Base-by-base conservation (phyloP, 805 yeast genomes). In the Candida schatavii region DNA sequence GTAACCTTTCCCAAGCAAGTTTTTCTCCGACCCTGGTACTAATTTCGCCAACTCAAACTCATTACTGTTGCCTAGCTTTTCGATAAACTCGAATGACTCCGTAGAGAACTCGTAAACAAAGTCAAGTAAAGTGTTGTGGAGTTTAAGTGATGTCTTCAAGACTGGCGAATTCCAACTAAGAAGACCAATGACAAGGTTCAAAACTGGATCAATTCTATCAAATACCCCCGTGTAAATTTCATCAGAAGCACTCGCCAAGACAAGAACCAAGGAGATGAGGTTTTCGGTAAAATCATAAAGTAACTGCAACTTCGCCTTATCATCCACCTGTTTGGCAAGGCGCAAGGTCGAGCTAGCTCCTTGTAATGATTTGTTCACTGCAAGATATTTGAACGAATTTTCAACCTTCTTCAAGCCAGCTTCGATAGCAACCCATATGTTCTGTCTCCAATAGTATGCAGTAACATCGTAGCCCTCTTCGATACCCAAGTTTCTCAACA, bases 401-500 rank as follows among this genome's bases (percentile, higher is more conserved):
- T 68, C 57, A 19, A 81, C 72, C 46, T 81, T 81, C 0, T 58
- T 57, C 34, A 87, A 63, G 2, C 81, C 76, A 3, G 58, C 48
- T 36, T 72, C 76, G 31, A 88, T 71, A 21, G 76, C 64, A 0
- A 75, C 69, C 85, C 96, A 83, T 32, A 91, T 79, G 46, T 85
- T 80, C 14, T 80, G 79, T 56, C 97, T 77, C 86, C 95, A 85
- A 41, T 86, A 59, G 58, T 77, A 79, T 17, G 78, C 76, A 21
- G 88, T 80, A 28, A 88, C 75, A 48, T 88, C 95, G 51, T 87
- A 83, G 17, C 97, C 97, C 62, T 89, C 96, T 55, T 88, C 96
- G 40, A 88, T 71, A 2, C 85, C 83, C 42, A 91, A 56, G 56
- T 85, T 88, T 57, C 96, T 76, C 47, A 93, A 65, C 19, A 91